Percentiles rank a stretch among this genome's conserved stretches.
phyloP scores from a whole-genome alignment of 306 rosid genomes.

The Acacia acuminata region DNA sequence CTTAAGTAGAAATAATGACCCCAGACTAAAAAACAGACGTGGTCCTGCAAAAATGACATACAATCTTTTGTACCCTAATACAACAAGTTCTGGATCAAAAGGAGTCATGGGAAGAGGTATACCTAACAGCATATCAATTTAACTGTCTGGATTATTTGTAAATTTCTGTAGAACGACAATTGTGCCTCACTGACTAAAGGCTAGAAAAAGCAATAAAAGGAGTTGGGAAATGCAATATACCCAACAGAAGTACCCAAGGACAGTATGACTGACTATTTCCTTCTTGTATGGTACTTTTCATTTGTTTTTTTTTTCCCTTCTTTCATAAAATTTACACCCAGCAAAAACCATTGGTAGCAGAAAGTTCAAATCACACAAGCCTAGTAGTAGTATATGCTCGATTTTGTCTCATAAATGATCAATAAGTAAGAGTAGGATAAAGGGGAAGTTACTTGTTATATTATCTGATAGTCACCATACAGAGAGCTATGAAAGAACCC shows the following conservation, averaged over 20 bases:
- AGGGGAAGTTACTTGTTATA: neutral
- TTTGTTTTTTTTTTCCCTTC: neutral
- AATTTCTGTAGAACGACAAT: neutral
- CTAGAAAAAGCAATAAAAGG: neutral
- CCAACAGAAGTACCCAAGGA: neutral
- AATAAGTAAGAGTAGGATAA: neutral
- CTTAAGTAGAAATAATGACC: constrained; percentile 50
- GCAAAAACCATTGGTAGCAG: neutral
- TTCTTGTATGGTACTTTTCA: neutral
- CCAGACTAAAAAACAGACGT: constrained; percentile 60
- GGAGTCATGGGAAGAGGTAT: constrained; percentile 51
- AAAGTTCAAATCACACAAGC: neutral
- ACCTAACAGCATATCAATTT: constrained; percentile 64
- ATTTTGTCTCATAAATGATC: neutral
- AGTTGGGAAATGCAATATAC: neutral
- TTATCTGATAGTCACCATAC: neutral
- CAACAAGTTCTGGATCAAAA: constrained; percentile 42
- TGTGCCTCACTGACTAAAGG: neutral
- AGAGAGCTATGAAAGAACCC: no score
- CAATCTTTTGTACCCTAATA: constrained; percentile 48
- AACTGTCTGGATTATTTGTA: neutral
- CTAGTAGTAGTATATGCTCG: neutral
- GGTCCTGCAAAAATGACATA: constrained; percentile 54
- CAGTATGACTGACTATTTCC: constrained; percentile 3
- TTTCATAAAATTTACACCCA: neutral